These are phyloP conservation scores for Galerina sulciceps DNA, from an alignment of 768 basidiomycete species.

Conservation along the genomic window DNA sequence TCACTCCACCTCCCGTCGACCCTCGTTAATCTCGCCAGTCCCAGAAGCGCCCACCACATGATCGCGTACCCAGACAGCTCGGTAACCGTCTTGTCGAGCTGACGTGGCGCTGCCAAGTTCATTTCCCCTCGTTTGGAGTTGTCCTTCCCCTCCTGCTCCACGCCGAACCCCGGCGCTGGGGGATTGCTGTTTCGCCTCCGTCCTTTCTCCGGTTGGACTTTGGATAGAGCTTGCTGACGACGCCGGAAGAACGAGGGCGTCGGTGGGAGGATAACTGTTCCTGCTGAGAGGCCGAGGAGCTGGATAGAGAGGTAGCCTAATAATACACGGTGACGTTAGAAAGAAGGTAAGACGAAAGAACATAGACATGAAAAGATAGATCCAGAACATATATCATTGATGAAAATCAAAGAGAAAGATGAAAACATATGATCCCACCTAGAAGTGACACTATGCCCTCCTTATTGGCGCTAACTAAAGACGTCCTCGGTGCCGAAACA, in stretches of 20 bases:
- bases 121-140: conserved; percentile 13
- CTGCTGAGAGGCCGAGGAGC: conserved; percentile 81
- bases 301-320: conserved; percentile 89
- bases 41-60: conserved; percentile 77
- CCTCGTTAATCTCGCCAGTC: conserved; percentile 34
- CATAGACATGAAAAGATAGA: neutral
- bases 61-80: conserved; percentile 79
- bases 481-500: conserved; percentile 63
- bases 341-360: neutral
- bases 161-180: conserved; percentile 13
- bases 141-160: neutral
- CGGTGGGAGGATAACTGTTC: conserved; percentile 80
- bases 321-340: no score
- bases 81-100: conserved; percentile 74
- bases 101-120: conserved; percentile 43
- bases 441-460: conserved; percentile 86
- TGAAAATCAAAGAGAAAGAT: neutral
- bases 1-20: conserved; percentile 40
- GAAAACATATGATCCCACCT: conserved; percentile 43
- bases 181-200: conserved; percentile 18
- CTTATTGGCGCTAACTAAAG: conserved; percentile 81
- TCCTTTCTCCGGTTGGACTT: neutral
- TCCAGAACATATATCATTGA: neutral
- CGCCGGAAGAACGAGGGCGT: conserved; percentile 70
- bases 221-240: conserved; percentile 39